Evolutionary conservation across 148 eudicot genomes (phyloP).

Genomic region (Dianthus caryophyllus): DNA sequence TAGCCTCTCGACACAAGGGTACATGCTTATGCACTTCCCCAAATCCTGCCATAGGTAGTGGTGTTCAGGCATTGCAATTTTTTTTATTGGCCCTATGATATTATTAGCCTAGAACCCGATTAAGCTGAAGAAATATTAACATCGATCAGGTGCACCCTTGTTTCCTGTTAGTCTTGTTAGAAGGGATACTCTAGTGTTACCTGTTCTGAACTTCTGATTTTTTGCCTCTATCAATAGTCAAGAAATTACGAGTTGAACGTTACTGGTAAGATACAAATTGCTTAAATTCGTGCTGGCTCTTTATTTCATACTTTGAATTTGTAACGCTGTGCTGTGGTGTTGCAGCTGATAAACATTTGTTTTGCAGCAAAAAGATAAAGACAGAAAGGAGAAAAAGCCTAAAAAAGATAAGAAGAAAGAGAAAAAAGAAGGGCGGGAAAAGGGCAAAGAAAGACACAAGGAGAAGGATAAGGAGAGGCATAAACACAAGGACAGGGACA

Average conservation of each 20-base stretch:
- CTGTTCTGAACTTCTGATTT: not conserved
- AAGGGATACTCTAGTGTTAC: not conserved
- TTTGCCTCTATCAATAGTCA: not conserved
- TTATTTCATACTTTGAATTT: not conserved
- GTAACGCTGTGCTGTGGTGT: not conserved
- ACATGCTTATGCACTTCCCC: too few species aligned
- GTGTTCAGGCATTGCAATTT: too few species aligned
- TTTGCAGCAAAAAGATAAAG: constrained; percentile 10
- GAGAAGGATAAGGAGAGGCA: constrained; percentile 30
- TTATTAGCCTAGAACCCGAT: not conserved
- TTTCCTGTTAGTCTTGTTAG: not conserved
- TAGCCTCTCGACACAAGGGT: too few species aligned
- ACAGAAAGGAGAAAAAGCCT: constrained; percentile 31
- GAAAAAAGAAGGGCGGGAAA: constrained; percentile 28
- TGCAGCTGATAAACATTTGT: not conserved
- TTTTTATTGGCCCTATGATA: not conserved
- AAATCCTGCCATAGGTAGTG: too few species aligned
- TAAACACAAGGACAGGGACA: constrained; percentile 44
- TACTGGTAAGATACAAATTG: too few species aligned
- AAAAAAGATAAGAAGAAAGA: constrained; percentile 28
- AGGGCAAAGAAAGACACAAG: constrained; percentile 29
- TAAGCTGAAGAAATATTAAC: not conserved
- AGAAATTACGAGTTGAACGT: too few species aligned
- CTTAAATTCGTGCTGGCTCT: not conserved
- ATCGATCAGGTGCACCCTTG: not conserved